phyloP scores from a whole-genome alignment of 768 basidiomycete genomes.

The Lepiota brunneoincarnata region DNA sequence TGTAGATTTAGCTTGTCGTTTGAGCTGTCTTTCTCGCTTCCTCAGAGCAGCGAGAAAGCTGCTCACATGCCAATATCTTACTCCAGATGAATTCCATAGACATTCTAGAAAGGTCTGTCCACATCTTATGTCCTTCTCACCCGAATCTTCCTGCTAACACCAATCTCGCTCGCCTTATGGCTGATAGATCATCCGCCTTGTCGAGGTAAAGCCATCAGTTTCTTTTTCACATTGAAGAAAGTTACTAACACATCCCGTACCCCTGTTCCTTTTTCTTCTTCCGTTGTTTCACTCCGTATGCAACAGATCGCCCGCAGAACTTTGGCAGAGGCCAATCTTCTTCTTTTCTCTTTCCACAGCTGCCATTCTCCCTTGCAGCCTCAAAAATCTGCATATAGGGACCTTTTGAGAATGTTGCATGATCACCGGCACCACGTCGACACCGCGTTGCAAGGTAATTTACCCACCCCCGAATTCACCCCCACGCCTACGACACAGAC shows the following conservation, averaged over 20 bases:
- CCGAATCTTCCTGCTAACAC: neutral
- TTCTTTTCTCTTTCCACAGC: conserved; percentile 42
- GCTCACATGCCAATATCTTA: conserved; percentile 20
- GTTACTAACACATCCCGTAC: neutral
- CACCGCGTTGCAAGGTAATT: conserved; percentile 31
- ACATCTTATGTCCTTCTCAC: neutral
- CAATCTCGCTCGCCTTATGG: conserved; percentile 12
- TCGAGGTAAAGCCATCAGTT: conserved; percentile 41
- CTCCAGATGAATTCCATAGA: conserved; percentile 22
- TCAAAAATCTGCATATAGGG: conserved; percentile 49
- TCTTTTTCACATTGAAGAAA: neutral
- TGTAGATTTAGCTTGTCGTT: conserved; percentile 24
- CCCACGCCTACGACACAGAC: conserved; percentile 3
- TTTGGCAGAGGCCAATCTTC: conserved; percentile 38
- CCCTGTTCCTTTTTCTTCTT: conserved; percentile 6
- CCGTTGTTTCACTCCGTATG: conserved; percentile 1
- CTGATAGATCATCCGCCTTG: conserved; percentile 43
- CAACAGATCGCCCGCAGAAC: conserved; percentile 46
- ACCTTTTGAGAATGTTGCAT: conserved; percentile 40
- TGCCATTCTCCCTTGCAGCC: conserved; percentile 37
- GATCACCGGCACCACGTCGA: conserved; percentile 31
- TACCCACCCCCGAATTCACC: neutral
- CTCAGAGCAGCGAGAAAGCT: conserved; percentile 28
- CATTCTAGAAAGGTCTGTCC: conserved; percentile 31
- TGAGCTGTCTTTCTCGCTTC: conserved; percentile 29